Percentiles rank a stretch among this genome's conserved stretches.
These are phyloP conservation scores for Plasmodium falciparum DNA, from an alignment of 169 alveolate genomes.

Conservation along the genomic window DNA sequence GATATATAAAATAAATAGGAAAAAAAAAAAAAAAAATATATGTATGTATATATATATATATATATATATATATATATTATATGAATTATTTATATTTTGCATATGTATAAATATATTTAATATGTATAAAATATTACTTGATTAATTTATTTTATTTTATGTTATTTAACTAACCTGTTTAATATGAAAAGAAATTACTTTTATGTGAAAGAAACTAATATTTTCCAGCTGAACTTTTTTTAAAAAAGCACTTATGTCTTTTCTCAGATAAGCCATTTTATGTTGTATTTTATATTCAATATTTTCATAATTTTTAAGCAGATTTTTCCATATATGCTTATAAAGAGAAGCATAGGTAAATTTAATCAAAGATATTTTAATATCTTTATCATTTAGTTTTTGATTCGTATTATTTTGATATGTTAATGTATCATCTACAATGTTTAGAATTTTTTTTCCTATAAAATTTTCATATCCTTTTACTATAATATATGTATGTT, in stretches of 20 bases:
- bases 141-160: not conserved
- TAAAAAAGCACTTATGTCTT: slow-evolving; percentile 50
- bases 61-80: not conserved
- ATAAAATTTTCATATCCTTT: slow-evolving; percentile 71
- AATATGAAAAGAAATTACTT: slow-evolving; percentile 37
- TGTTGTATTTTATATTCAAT: slow-evolving; percentile 59
- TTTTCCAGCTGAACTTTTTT: slow-evolving; percentile 19
- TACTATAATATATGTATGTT: slow-evolving; percentile 50
- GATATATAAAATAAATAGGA: no score
- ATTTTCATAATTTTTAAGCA: slow-evolving; percentile 56
- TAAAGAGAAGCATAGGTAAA: slow-evolving; percentile 38
- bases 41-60: not conserved
- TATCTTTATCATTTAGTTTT: slow-evolving; percentile 16
- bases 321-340: slow-evolving; percentile 63
- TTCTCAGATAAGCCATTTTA: slow-evolving; percentile 50
- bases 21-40: not conserved
- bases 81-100: no score
- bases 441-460: slow-evolving; percentile 69
- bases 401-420: slow-evolving; percentile 47
- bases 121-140: no score
- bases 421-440: slow-evolving; percentile 54
- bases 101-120: no score
- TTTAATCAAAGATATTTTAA: slow-evolving; percentile 47
- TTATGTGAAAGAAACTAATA: slow-evolving; percentile 48
- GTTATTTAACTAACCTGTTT: slow-evolving; percentile 49